Evolutionary conservation across 2,329 filamentous ascomycete species (phyloP).

Genomic region (Colletotrichum coccodes): DNA sequence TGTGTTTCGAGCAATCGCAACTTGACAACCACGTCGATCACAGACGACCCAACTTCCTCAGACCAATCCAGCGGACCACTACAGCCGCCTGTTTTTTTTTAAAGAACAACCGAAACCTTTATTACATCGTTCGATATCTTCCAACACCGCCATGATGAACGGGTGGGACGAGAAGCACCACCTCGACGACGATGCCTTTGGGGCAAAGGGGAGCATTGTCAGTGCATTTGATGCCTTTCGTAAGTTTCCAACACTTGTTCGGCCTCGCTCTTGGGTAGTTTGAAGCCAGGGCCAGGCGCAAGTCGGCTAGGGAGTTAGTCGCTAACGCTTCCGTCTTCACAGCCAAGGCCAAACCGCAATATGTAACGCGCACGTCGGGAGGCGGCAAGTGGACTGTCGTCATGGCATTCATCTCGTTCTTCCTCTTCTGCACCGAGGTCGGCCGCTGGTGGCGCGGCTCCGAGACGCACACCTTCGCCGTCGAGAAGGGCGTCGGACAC

Average conservation of each 20-base stretch:
- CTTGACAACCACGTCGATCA: not conserved
- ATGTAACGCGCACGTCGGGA: constrained; percentile 83
- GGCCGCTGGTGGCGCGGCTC: constrained; percentile 84
- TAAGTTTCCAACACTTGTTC: constrained; percentile 56
- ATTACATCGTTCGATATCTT: not conserved
- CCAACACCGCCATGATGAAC: constrained; percentile 69
- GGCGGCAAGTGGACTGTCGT: constrained; percentile 95
- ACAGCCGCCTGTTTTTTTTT: not conserved
- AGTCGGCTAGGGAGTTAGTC: not conserved
- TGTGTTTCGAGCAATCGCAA: constrained; percentile 3
- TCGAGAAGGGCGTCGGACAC: constrained; percentile 91
- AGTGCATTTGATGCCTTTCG: constrained; percentile 97
- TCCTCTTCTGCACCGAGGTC: constrained; percentile 83
- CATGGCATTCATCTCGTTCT: constrained; percentile 77
- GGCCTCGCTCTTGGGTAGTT: not conserved
- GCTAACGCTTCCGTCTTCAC: constrained; percentile 37
- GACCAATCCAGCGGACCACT: not conserved
- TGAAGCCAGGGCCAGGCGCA: not conserved
- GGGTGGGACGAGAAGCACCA: constrained; percentile 74
- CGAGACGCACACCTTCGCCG: constrained; percentile 90
- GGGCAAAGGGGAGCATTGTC: constrained; percentile 75
- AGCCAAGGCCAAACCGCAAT: constrained; percentile 97
- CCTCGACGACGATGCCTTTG: constrained; percentile 83
- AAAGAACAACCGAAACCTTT: not conserved
- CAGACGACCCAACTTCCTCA: not conserved